A percentile compares a stretch with the other conserved stretches of the same genome.
Evolutionary conservation across 768 basidiomycete genomes (phyloP).

Genomic region (Kwoniella sp.): DNA sequence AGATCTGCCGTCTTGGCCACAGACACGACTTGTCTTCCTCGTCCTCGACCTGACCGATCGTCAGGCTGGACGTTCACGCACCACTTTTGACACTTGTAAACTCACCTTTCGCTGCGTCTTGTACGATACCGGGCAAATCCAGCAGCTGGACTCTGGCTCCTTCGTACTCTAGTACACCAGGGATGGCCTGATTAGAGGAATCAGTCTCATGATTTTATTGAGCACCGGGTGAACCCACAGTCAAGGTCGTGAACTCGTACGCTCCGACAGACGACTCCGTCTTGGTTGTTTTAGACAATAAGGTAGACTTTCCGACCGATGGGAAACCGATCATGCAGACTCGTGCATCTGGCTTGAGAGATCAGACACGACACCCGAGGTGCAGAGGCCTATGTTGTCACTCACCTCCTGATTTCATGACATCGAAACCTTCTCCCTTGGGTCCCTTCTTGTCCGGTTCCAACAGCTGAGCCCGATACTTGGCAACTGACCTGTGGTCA

Average conservation of each 20-base stretch:
- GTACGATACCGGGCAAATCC: slow-evolving; percentile 90
- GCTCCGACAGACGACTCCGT: slow-evolving; percentile 84
- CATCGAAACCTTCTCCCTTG: slow-evolving; percentile 77
- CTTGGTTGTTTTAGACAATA: slow-evolving; percentile 84
- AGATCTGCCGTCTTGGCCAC: slow-evolving; percentile 87
- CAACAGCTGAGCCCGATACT: slow-evolving; percentile 89
- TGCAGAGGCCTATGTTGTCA: not conserved
- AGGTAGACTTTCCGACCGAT: slow-evolving; percentile 90
- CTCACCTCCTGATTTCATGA: slow-evolving; percentile 67
- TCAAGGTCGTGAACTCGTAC: slow-evolving; percentile 92
- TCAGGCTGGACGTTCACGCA: not conserved
- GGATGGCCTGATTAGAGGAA: slow-evolving; percentile 62
- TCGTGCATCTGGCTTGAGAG: slow-evolving; percentile 69
- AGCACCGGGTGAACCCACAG: slow-evolving; percentile 54
- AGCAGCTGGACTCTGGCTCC: slow-evolving; percentile 89
- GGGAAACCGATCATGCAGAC: slow-evolving; percentile 93
- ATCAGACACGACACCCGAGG: no score
- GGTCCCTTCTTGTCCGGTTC: slow-evolving; percentile 83
- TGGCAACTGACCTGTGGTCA: slow-evolving; percentile 53
- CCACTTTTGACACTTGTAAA: not conserved
- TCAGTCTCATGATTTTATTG: not conserved
- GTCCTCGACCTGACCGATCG: slow-evolving; percentile 62
- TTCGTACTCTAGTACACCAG: slow-evolving; percentile 93
- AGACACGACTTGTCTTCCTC: slow-evolving; percentile 93
- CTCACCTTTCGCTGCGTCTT: slow-evolving; percentile 51